A percentile compares a stretch with the other conserved stretches of the same genome.
phyloP scores from a whole-genome alignment of 2,329 filamentous ascomycete species.

The Alternaria conjuncta region DNA sequence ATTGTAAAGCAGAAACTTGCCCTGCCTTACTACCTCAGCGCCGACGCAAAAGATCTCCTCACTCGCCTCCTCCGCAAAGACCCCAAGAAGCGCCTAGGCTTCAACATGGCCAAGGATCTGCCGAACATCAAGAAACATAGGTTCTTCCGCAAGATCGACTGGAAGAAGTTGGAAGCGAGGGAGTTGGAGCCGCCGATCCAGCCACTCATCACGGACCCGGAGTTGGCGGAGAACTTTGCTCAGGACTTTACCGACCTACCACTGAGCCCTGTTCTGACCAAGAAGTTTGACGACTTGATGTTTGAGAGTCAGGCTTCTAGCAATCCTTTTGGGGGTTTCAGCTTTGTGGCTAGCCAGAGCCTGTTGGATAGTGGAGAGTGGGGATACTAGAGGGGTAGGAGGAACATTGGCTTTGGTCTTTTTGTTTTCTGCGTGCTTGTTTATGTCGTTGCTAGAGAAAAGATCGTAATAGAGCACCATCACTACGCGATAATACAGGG shows the following conservation, averaged over 20 bases:
- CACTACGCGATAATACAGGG: not conserved
- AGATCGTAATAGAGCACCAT: not conserved
- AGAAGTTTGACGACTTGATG: slow-evolving; percentile 35
- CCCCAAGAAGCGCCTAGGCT: slow-evolving; percentile 85
- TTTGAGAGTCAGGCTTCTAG: slow-evolving; percentile 47
- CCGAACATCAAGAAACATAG: slow-evolving; percentile 86
- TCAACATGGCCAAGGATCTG: slow-evolving; percentile 87
- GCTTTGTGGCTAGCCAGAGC: slow-evolving; percentile 60
- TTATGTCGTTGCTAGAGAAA: not conserved
- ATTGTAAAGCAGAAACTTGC: slow-evolving; percentile 91
- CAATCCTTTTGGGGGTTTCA: slow-evolving; percentile 61
- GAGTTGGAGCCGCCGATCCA: slow-evolving; percentile 89
- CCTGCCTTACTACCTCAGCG: slow-evolving; percentile 87
- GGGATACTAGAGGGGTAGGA: slow-evolving; percentile 31
- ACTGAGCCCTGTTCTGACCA: slow-evolving; percentile 70
- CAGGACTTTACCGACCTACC: slow-evolving; percentile 88
- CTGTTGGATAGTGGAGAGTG: slow-evolving; percentile 51
- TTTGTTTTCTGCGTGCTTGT: not conserved
- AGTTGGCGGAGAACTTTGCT: slow-evolving; percentile 94
- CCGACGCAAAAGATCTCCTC: slow-evolving; percentile 92
- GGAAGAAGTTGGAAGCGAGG: slow-evolving; percentile 81
- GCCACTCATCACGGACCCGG: slow-evolving; percentile 92
- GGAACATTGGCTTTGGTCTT: not conserved
- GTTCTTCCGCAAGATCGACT: slow-evolving; percentile 97
- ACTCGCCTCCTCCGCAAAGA: slow-evolving; percentile 91